These are phyloP conservation scores for Asterophora parasitica DNA, from an alignment of 768 basidiomycete species.

Conservation along the genomic window DNA sequence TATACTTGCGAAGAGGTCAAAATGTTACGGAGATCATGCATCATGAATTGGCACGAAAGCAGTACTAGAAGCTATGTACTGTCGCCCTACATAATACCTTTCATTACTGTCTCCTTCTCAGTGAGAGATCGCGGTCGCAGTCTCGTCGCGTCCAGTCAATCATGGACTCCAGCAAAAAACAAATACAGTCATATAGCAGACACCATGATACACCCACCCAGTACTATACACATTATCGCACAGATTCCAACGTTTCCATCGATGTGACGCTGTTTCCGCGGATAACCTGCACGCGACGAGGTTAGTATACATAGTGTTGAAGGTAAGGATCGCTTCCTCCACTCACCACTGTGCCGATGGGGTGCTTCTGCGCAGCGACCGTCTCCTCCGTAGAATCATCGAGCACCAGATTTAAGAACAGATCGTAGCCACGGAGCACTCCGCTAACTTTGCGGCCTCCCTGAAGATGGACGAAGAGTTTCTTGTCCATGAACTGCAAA, in stretches of 20 bases:
- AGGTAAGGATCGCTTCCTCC: neutral
- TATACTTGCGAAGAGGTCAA: too few species aligned
- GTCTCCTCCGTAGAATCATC: slow-evolving; percentile 94
- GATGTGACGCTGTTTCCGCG: slow-evolving; percentile 95
- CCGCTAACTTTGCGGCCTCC: slow-evolving; percentile 96
- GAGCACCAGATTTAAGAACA: slow-evolving; percentile 96
- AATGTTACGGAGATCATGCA: too few species aligned
- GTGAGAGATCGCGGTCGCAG: too few species aligned
- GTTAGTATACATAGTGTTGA: slow-evolving; percentile 9
- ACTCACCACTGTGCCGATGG: slow-evolving; percentile 89
- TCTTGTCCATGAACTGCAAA: slow-evolving; percentile 96
- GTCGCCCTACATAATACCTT: too few species aligned
- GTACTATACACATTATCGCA: slow-evolving; percentile 23
- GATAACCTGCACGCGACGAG: slow-evolving; percentile 62
- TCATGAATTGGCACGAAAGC: too few species aligned
- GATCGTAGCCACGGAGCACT: slow-evolving; percentile 92
- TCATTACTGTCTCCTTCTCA: too few species aligned
- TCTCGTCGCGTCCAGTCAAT: neutral
- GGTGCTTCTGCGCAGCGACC: slow-evolving; percentile 82
- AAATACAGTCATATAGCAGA: slow-evolving; percentile 7
- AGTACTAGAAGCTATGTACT: too few species aligned
- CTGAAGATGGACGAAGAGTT: slow-evolving; percentile 89
- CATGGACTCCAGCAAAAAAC: neutral
- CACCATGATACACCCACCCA: slow-evolving; percentile 11
- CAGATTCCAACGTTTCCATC: slow-evolving; percentile 83